Evolutionary conservation across 2,329 filamentous ascomycete species (phyloP).

Genomic region (Fusarium ramigenum): DNA sequence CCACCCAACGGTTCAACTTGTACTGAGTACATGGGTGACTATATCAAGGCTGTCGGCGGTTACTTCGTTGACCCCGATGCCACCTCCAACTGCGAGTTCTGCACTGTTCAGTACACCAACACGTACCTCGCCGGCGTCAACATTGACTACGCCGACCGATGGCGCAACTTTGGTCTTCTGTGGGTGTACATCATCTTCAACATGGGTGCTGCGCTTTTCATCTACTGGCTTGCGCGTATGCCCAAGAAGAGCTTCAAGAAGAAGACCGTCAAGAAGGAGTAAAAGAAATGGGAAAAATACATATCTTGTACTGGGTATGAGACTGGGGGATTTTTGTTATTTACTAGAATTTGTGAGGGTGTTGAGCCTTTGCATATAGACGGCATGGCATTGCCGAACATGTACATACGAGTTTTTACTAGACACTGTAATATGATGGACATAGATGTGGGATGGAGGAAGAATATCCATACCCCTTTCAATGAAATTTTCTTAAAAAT

Average conservation of each 20-base stretch:
- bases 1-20: constrained; percentile 69
- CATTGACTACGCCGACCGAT: constrained; percentile 66
- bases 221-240: constrained; percentile 66
- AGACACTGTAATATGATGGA: constrained; percentile 34
- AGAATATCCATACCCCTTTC: constrained; percentile 29
- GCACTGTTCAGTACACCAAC: constrained; percentile 62
- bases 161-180: constrained; percentile 75
- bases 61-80: constrained; percentile 61
- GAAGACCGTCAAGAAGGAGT: constrained; percentile 42
- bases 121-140: constrained; percentile 58
- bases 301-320: constrained; percentile 5
- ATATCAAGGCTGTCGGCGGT: constrained; percentile 60
- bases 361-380: constrained; percentile 22
- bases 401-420: constrained; percentile 30
- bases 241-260: constrained; percentile 51
- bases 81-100: constrained; percentile 66
- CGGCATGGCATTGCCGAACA: constrained; percentile 17
- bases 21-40: constrained; percentile 63
- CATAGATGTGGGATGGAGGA: constrained; percentile 16
- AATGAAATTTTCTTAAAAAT: constrained; percentile 19
- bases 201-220: constrained; percentile 60
- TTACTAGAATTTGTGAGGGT: constrained; percentile 12
- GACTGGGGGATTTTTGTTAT: neutral
- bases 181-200: constrained; percentile 70
- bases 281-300: neutral